Percentiles rank a stretch among this genome's conserved stretches.
Conservation (phyloP, 176 grass and related monocot species). For the Chrysopogon serrulatus region DNA sequence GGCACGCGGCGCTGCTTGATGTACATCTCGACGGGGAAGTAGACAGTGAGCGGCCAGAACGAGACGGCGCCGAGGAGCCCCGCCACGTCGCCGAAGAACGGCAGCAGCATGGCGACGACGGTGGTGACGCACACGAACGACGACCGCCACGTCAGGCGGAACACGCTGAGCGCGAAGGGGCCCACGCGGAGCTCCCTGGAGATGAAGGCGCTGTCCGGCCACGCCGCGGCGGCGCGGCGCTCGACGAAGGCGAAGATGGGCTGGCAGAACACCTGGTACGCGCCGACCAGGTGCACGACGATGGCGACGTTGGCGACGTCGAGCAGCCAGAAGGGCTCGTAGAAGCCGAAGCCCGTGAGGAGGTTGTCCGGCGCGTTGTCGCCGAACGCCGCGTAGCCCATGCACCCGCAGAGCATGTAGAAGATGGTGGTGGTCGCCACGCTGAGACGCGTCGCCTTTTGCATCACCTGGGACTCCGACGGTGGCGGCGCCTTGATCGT, state of each 20-base stretch:
- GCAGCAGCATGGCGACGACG: conserved; percentile 68
- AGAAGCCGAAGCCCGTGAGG: conserved; percentile 76
- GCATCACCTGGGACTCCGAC: conserved; percentile 73
- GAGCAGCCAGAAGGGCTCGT: conserved; percentile 74
- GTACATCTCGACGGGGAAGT: conserved; percentile 99
- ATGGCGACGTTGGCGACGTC: conserved; percentile 76
- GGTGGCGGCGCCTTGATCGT: conserved; percentile 61
- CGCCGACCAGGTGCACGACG: conserved; percentile 69
- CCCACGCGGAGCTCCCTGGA: conserved; percentile 29
- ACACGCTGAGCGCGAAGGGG: conserved; percentile 29
- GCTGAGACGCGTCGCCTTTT: conserved; percentile 46
- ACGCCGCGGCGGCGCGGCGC: conserved; percentile 26
- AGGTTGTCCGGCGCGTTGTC: conserved; percentile 58
- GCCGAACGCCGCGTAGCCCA: conserved; percentile 77
- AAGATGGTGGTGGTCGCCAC: conserved; percentile 45
- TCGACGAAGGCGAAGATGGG: conserved; percentile 75
- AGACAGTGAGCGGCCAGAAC: conserved; percentile 95
- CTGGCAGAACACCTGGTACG: conserved; percentile 71
- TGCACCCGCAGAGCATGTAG: conserved; percentile 83
- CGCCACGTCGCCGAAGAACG: conserved; percentile 82
- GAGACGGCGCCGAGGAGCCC: conserved; percentile 77
- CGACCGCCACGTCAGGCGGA: conserved; percentile 63
- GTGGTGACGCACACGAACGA: conserved; percentile 70
- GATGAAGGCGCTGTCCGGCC: conserved; percentile 51
- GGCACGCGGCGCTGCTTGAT: conserved; percentile 53